Conservation (phyloP, 345 rosid genomes). For the Citrus maxima region DNA sequence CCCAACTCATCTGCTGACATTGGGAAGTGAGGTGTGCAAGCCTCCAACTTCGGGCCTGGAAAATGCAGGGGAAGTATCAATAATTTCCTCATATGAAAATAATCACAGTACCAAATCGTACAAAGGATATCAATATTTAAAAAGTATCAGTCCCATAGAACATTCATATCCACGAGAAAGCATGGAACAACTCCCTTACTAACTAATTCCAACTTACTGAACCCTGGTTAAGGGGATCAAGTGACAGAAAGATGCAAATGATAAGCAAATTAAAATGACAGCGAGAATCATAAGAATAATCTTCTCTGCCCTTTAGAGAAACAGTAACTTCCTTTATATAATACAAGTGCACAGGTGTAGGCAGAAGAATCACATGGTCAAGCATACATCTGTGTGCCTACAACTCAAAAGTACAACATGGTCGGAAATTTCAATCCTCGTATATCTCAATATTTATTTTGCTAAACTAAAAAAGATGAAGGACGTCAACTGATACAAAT, state of each 20-base stretch:
- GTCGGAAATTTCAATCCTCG: not conserved
- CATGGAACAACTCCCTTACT: constrained; percentile 3
- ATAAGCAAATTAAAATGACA: not conserved
- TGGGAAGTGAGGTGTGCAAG: constrained; percentile 31
- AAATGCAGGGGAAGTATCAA: constrained; percentile 44
- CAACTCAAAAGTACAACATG: not conserved
- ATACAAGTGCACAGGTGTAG: not conserved
- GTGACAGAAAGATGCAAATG: not conserved
- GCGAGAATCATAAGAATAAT: not conserved
- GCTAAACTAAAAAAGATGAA: not conserved
- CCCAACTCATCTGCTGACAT: constrained; percentile 28
- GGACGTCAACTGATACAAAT: not conserved
- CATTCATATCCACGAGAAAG: constrained; percentile 9
- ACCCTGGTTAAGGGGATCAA: not conserved
- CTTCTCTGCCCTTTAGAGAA: not conserved
- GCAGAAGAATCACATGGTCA: not conserved
- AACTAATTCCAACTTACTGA: not conserved
- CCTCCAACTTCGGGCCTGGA: constrained; percentile 42
- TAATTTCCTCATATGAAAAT: constrained; percentile 23
- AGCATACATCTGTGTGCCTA: not conserved
- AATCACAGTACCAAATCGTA: constrained; percentile 12
- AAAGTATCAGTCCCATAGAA: constrained; percentile 3
- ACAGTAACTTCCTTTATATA: not conserved
- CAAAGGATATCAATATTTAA: constrained; percentile 13
- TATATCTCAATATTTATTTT: not conserved